Percentiles rank a stretch among this genome's conserved stretches.
Conservation (phyloP, 2,329 filamentous ascomycete species). For the Dothideomycetes sp. region DNA sequence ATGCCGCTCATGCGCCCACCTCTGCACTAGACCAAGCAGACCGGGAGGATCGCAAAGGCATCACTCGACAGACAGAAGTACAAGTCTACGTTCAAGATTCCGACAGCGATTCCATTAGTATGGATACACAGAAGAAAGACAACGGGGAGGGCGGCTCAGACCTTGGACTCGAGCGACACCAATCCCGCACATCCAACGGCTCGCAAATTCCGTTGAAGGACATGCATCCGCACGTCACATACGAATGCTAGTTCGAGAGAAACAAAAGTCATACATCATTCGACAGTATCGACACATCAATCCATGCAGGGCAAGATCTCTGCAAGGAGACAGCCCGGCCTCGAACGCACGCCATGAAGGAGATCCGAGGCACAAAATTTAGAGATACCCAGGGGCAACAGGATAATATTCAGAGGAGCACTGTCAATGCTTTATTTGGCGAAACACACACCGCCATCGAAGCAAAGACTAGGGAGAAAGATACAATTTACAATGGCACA, state of each 20-base stretch:
- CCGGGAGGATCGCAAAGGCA: slow-evolving; percentile 5
- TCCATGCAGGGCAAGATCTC: not conserved
- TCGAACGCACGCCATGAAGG: too few relatives aligned
- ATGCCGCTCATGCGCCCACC: slow-evolving; percentile 1
- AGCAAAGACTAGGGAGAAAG: too few relatives aligned
- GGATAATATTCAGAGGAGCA: too few relatives aligned
- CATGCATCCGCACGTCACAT: not conserved
- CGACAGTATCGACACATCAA: too few relatives aligned
- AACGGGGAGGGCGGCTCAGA: not conserved
- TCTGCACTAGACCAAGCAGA: not conserved
- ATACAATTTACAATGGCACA: too few relatives aligned
- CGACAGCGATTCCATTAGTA: slow-evolving; percentile 1
- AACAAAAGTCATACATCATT: not conserved
- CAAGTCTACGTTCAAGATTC: slow-evolving; percentile 7
- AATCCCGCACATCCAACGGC: slow-evolving; percentile 2
- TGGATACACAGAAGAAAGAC: not conserved
- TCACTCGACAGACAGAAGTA: slow-evolving; percentile 5
- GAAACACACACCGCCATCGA: too few relatives aligned
- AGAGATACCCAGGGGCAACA: too few relatives aligned
- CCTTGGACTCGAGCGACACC: not conserved
- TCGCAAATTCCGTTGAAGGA: slow-evolving; percentile 8
- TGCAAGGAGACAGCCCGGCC: not conserved
- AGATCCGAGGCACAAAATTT: too few relatives aligned
- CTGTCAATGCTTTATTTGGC: too few relatives aligned
- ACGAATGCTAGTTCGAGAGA: not conserved